phyloP scores from a whole-genome alignment of 768 basidiomycete species.

The Suillus weaverae region DNA sequence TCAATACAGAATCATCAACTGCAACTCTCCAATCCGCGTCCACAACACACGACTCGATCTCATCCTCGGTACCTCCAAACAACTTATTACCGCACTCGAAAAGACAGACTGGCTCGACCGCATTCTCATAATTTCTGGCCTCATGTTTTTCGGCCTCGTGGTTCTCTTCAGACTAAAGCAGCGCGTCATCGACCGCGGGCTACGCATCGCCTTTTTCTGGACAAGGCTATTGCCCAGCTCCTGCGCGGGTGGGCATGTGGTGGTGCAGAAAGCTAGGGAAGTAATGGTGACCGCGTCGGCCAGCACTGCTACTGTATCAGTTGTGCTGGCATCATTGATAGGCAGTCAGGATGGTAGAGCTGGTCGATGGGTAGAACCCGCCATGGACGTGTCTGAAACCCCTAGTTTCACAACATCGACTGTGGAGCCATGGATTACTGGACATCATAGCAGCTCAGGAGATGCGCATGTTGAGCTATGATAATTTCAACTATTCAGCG shows the following conservation, averaged over 20 bases:
- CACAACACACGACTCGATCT: conserved; percentile 71
- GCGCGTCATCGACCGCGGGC: conserved; percentile 74
- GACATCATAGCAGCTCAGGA: neutral
- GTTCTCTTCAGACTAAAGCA: conserved; percentile 88
- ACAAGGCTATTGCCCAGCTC: conserved; percentile 66
- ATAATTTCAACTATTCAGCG: too few species aligned
- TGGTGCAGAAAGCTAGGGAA: conserved; percentile 8
- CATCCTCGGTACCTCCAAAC: conserved; percentile 76
- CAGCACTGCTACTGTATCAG: neutral
- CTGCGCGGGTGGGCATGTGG: neutral
- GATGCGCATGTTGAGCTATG: neutral
- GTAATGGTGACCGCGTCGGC: neutral
- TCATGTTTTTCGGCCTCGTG: conserved; percentile 83
- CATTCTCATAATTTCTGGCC: conserved; percentile 75
- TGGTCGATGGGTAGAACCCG: neutral
- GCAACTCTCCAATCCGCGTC: conserved; percentile 73
- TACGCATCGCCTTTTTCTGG: conserved; percentile 88
- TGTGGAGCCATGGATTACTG: neutral
- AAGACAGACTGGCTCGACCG: conserved; percentile 94
- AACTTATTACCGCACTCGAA: conserved; percentile 85
- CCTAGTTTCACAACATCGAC: neutral
- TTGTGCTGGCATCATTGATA: neutral
- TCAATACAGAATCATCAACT: conserved; percentile 70
- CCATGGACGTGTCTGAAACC: neutral
- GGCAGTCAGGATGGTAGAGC: neutral